Percentiles rank a stretch among this genome's conserved stretches.
phyloP scores from a whole-genome alignment of 2,329 filamentous ascomycete genomes.

The Xylaria sp. region DNA sequence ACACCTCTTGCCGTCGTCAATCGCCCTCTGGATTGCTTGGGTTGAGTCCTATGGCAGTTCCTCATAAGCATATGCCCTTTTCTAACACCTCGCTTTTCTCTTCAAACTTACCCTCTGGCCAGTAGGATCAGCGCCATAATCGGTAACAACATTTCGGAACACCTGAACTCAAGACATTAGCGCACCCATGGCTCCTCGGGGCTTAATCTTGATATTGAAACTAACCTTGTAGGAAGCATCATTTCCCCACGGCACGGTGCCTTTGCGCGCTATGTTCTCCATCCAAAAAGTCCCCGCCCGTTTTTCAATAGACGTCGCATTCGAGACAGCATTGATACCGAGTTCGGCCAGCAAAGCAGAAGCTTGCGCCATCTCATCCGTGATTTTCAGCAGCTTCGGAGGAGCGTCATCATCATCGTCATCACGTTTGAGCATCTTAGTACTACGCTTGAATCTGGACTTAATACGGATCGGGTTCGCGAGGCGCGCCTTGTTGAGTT shows the following conservation, averaged over 20 bases:
- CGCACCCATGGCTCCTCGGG: neutral
- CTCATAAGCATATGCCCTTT: too few relatives aligned
- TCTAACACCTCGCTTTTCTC: too few relatives aligned
- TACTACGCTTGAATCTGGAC: slow-evolving; percentile 10
- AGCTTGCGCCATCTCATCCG: slow-evolving; percentile 17
- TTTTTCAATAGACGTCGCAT: slow-evolving; percentile 15
- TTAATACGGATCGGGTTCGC: slow-evolving; percentile 6
- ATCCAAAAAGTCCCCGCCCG: slow-evolving; percentile 27
- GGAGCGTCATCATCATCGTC: neutral
- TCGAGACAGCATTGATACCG: neutral
- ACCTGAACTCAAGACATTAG: slow-evolving; percentile 20
- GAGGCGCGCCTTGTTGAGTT: slow-evolving; percentile 29
- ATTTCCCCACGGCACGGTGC: slow-evolving; percentile 30
- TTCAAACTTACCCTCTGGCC: slow-evolving; percentile 20
- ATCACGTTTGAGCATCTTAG: slow-evolving; percentile 4
- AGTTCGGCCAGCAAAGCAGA: slow-evolving; percentile 25
- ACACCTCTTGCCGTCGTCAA: slow-evolving; percentile 46
- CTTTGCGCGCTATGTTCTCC: slow-evolving; percentile 21
- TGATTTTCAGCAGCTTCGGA: slow-evolving; percentile 22
- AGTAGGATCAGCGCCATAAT: slow-evolving; percentile 29
- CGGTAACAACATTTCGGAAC: slow-evolving; percentile 24
- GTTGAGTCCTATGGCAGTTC: slow-evolving; percentile 47
- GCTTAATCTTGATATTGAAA: neutral
- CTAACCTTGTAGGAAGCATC: slow-evolving; percentile 25
- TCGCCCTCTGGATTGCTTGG: slow-evolving; percentile 52